Base-by-base conservation (phyloP, 2,329 filamentous ascomycete species). In the Aspergillus sp. region DNA sequence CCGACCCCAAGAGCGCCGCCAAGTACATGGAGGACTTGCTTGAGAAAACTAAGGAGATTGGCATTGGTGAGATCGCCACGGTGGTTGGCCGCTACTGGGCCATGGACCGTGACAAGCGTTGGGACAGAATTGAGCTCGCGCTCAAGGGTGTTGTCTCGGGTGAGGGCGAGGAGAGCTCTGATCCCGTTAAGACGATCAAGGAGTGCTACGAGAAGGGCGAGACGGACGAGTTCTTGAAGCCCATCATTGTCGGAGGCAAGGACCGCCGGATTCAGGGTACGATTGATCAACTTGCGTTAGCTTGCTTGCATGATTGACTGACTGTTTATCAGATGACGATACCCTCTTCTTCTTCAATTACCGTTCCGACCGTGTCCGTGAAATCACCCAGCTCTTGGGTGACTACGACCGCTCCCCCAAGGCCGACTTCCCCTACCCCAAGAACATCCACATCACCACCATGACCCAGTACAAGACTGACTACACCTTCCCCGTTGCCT, bases 291-390 rank as follows among this genome's bases (percentile, higher is more conserved):
- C 20, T n/a, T 10, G n/a, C 17, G 41, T 41, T 37, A 39, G 17
- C 23, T 15, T 25, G 38, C 7, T 19, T 25, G 33, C 42, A 5
- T 44, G 20, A 12, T 22, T 25, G 51, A 45, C 57, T 59, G 49
- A 62, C 55, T 43, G 56, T 22, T 4, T 52, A 46, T 20, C 55
- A 90, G 90, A 97, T 65, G 80, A 86, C 58, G 93, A 98, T 67
- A 91, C 89, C 46, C 81, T 97, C 62, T 97, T 97, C 82, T 97
- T 97, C 83, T 98, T 98, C 87, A 98, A 98, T 83, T 98, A 98
- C 80, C 89, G 93, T 64, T 97, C 93, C 49, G 93, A 98, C 70
- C 90, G 93, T 69, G 91, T 91, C 46, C 88, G 93, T 60, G 93
- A 98, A 72, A 86, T 98, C 68, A 95, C 90, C 44, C 93, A 97